Conservation (phyloP, 148 eudicot species). For the Heliamphora exappendiculata region DNA sequence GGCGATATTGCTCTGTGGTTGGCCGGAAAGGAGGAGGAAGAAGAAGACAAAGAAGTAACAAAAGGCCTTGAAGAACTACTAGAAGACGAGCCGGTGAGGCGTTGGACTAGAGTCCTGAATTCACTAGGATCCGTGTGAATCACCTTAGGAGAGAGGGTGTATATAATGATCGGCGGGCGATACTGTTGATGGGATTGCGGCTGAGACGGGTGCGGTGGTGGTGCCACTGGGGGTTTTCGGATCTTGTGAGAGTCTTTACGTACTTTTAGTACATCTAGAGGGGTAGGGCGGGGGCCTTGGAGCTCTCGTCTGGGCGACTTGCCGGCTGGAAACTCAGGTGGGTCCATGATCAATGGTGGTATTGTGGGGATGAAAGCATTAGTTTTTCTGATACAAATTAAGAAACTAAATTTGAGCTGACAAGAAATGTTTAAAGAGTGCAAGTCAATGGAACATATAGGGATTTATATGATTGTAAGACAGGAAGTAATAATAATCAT, state of each 20-base stretch:
- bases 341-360: conserved; percentile 19
- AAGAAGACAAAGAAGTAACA: conserved; percentile 19
- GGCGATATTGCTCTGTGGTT: conserved; percentile 40
- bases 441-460: conserved; percentile 15
- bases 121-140: conserved; percentile 79
- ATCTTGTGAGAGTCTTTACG: conserved; percentile 78
- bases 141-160: conserved; percentile 82
- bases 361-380: background rate
- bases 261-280: conserved; percentile 60
- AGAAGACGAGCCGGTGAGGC: conserved; percentile 54
- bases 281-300: conserved; percentile 78
- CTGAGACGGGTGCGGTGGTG: conserved; percentile 20
- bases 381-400: background rate
- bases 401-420: conserved; percentile 4
- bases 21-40: background rate
- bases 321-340: conserved; percentile 23
- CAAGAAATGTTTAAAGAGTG: conserved; percentile 17
- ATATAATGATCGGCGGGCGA: conserved; percentile 71
- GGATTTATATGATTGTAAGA: background rate
- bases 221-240: conserved; percentile 58
- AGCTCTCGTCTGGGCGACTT: conserved; percentile 52
- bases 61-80: conserved; percentile 4
- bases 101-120: conserved; percentile 82
- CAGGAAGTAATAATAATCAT: too few species aligned
- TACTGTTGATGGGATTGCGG: conserved; percentile 24